Base-by-base conservation (phyloP, 139 green algal genomes). In the Zygnema cylindricum region DNA sequence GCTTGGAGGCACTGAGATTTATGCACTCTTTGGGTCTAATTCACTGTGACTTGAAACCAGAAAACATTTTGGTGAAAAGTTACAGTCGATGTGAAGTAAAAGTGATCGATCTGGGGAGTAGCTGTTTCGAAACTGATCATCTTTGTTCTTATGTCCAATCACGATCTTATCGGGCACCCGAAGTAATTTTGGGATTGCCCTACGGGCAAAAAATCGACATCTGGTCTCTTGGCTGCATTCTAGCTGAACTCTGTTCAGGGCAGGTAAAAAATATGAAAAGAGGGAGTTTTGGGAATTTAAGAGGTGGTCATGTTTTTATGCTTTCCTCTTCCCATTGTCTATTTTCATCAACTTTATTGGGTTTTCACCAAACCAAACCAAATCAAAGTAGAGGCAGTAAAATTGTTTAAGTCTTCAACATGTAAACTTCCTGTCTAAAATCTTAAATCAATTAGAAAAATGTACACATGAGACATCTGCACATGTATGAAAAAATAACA, bases 21-120 rank as follows among this genome's bases (percentile, higher is more conserved):
- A 89, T 99, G 79, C 97, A 99, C 89, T 94, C 92, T 1, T 92
- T 98, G 41, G 94, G 93, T 21, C 91, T 99, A 42, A 96, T 99
- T 73, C 97, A 99, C 91, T 95, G 95, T 43, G 97, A 99, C 90
- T 92, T 99, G 30, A 99, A 99, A 92, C 97, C 97, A 1, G 97
- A 99, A 76, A 99, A 99, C 94, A 98, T 99, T 85, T 92, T 99
- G 75, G 95, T 99, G 75, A 96, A 97, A 88, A 94, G 79, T 87
- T 98, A 97, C 93, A 95, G 84, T 92, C 93, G 93, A 91, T 97
- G 73, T 82, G 88, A 76, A 49, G 84, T 94, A 16, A 94, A 94
- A 73, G 93, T 99, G 30, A 99, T 99, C 85, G 97, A 99, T 92
- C 89, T 99, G 22, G 97, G 97, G 36, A 97, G 93, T 40, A 96